Percentiles rank a stretch among this genome's conserved stretches.
These are phyloP conservation scores for Aureobasidium pullulans DNA, from an alignment of 2,329 filamentous ascomycete genomes.

Conservation along the genomic window DNA sequence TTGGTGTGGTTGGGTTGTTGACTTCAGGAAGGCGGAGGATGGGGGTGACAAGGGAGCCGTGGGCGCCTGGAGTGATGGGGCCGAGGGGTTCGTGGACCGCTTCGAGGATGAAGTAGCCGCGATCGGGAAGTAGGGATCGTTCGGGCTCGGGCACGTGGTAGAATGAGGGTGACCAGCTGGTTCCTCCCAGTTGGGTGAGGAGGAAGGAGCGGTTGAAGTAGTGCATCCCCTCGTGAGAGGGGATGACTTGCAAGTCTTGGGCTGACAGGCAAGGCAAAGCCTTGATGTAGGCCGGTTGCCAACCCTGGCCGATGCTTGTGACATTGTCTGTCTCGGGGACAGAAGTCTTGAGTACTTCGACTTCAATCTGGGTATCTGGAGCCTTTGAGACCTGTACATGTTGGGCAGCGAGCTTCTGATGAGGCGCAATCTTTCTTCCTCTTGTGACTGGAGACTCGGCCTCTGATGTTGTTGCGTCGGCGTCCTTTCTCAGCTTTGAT, in stretches of 20 bases:
- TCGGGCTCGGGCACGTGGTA: conserved; percentile 26
- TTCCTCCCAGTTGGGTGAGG: conserved; percentile 29
- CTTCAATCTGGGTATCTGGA: too few species aligned
- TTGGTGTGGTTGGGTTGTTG: not conserved
- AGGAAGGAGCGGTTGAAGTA: conserved; percentile 36
- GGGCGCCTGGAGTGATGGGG: conserved; percentile 32
- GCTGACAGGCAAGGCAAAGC: conserved; percentile 22
- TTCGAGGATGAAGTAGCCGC: conserved; percentile 37
- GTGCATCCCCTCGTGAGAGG: conserved; percentile 18
- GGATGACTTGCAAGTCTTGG: conserved; percentile 19
- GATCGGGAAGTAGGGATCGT: conserved; percentile 25
- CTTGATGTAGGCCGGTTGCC: conserved; percentile 32
- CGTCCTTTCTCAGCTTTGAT: not conserved
- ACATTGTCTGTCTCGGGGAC: not conserved
- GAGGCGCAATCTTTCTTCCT: not conserved
- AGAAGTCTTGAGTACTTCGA: not conserved
- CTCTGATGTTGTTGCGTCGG: not conserved
- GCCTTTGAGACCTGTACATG: not conserved
- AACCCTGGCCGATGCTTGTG: conserved; percentile 16
- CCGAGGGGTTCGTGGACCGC: conserved; percentile 33
- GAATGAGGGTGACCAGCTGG: conserved; percentile 34
- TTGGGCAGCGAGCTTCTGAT: not conserved
- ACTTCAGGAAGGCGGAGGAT: not conserved
- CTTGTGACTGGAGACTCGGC: not conserved
- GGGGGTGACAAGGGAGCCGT: conserved; percentile 24